phyloP scores from a whole-genome alignment of 2,329 filamentous ascomycete species.

The Xylaria sp. region DNA sequence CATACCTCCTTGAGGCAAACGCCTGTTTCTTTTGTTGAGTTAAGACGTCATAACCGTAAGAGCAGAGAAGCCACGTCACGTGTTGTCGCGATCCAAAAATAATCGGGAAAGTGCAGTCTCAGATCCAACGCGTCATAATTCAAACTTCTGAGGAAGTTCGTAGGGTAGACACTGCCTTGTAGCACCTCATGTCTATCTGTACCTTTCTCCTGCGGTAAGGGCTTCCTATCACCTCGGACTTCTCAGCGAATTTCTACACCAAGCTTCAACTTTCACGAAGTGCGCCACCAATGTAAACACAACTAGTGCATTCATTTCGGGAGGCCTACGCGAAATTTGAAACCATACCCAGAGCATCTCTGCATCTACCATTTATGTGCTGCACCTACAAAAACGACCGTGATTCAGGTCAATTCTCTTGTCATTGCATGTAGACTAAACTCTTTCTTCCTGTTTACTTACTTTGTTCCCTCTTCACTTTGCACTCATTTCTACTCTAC shows the following conservation, averaged over 20 bases:
- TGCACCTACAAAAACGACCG: neutral
- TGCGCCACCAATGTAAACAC: neutral
- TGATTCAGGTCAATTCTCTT: neutral
- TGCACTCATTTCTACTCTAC: too few relatives aligned
- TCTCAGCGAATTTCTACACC: neutral
- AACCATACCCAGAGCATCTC: neutral
- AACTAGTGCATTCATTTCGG: neutral
- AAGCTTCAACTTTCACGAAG: neutral
- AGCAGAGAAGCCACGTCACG: constrained; percentile 20
- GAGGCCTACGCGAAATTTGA: neutral
- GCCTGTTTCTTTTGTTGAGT: neutral
- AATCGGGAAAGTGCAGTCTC: constrained; percentile 1
- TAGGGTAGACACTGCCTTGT: too few relatives aligned
- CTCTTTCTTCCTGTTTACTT: neutral
- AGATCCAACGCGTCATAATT: constrained; percentile 15
- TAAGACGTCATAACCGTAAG: neutral
- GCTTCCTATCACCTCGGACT: too few relatives aligned
- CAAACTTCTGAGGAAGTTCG: neutral
- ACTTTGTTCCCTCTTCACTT: neutral
- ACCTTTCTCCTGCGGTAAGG: too few relatives aligned
- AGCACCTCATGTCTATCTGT: too few relatives aligned
- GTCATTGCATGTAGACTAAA: neutral
- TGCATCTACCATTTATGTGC: neutral
- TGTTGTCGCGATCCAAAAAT: constrained; percentile 20
- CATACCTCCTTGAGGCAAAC: neutral